Percentiles rank a stretch among this genome's conserved stretches.
These are phyloP conservation scores for Aureobasidium sp. DNA, from an alignment of 2,329 filamentous ascomycete genomes.

Conservation along the genomic window DNA sequence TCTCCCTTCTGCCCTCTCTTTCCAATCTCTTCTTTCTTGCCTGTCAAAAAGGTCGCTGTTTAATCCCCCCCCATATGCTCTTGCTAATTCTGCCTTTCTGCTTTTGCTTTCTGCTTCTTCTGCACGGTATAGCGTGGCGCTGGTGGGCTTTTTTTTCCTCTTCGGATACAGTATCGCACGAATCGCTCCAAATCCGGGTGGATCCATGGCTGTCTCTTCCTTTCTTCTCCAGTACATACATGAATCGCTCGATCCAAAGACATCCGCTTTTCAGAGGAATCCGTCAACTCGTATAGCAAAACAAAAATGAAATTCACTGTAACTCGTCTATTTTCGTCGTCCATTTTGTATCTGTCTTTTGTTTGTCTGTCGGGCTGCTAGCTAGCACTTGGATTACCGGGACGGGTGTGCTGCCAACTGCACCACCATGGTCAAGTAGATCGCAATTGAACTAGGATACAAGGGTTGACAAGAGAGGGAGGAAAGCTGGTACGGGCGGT, in stretches of 20 bases:
- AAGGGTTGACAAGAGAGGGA: neutral
- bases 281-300: neutral
- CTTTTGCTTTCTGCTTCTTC: neutral
- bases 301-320: neutral
- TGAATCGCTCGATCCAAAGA: neutral
- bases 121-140: constrained; percentile 6
- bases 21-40: neutral
- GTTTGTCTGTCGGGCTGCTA: too few species aligned
- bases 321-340: too few species aligned
- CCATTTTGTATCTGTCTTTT: too few species aligned
- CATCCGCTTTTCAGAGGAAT: too few species aligned
- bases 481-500: too few species aligned
- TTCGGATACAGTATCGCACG: neutral
- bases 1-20: neutral
- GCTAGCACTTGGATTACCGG: neutral
- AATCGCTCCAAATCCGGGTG: neutral
- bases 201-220: neutral
- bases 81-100: neutral
- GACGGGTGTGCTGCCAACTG: neutral
- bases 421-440: neutral
- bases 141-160: neutral
- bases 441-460: neutral
- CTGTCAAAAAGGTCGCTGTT: neutral
- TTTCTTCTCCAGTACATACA: too few species aligned
- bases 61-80: neutral